Base-by-base conservation (phyloP, 2,329 filamentous ascomycete species). In the Phialemoniopsis sp. region DNA sequence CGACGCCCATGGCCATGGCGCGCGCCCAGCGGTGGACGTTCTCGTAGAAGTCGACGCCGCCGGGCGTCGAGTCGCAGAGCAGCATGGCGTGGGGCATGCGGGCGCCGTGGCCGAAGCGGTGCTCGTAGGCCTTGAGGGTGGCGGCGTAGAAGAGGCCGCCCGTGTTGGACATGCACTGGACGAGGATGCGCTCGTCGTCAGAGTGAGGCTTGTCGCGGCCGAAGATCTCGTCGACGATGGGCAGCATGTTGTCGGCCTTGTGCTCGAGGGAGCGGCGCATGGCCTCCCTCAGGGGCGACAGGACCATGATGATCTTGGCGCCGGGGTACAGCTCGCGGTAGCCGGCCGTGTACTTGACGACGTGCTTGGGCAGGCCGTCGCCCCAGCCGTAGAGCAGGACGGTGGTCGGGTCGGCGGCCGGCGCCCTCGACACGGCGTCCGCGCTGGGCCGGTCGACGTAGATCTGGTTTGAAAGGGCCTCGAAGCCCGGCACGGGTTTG, bases 101-200 rank as follows among this genome's bases (percentile, higher is more conserved):
- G 21, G 56, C 45, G 6, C 50, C 44, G 8, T 37, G 14, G 14
- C 54, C 58, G 50, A 64, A 54, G 5, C 50, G 56, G 14, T 66
- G 50, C 4, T 55, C 54, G 52, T 70, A 76, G 0, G 66, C 70
- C 44, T 74, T 63, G 12, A 76, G 50, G 0, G 70, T 66, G 2
- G 73, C 65, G 0, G 69, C 72, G 36, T 67, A 64, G 59, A 71
- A 74, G 41, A 76, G 74, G 13, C 66, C 72, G 13, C 77, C 77
- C 0, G 75, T 78, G 53, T 78, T 80, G 44, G 75, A 80, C 67
- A 80, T 76, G 46, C 62, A 59, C 40, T 80, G 76, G 2, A 74
- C 52, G 14, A 79, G 56, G 12, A 80, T 57, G 3, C 64, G 57
- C 35, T 55, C 52, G 15, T 56, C 43, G 8, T 52, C 41, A 16